Evolutionary conservation across 2,329 filamentous ascomycete genomes (phyloP), one percentile per base, ranked within the genome.

Genomic region (Scytalidium sp.): DNA sequence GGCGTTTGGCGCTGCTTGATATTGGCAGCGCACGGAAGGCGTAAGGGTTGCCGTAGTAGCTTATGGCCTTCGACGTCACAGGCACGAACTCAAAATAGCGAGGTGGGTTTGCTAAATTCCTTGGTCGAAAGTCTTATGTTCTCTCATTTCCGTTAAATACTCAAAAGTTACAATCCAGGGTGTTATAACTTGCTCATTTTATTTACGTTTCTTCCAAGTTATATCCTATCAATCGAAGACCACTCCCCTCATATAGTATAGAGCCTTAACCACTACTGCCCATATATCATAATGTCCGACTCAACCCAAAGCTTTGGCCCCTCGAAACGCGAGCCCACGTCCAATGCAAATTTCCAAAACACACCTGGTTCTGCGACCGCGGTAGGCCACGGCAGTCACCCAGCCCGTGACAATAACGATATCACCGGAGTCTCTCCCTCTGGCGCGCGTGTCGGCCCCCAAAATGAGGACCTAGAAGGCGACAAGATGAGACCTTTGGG

Each of bases 391-490:
- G 63, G 63, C 2, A 44, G 60, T 19, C 63, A 45, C 20, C 27
- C 44, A 64, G 41, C 62, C 61, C 19, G 52, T 54, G 62, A 63
- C 43, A 56, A 61, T 19, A 60, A 57, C n/a, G 57, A 63, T 41
- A 56, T 62, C 15, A 60, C 57, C 36, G 60, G 61, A 53, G 61
- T 45, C 21, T 54, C 47, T 1, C 41, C 60, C 3, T 49, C 62
- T n/a, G 50, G 50, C 8, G 55, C 55, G 2, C 59, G 57, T 45
- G 11, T 60, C 11, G 63, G 63, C 20, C 59, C 59, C 19, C 63
- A 62, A 44, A 51, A 63, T 8, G 63, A 63, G 41, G 63, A 66
- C 50, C 48, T 66, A 2, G 56, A 64, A 3, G 62, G 62, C n/a
- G 63, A 65, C 21, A 56, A 64, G 47, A 64, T 64, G 61, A 32